Percentiles rank a stretch among this genome's conserved stretches.
phyloP scores from a whole-genome alignment of 129 eudicot genomes.

The Daucus carota region DH1_v3.0 NC_030382.2:25665001-25665500 shows the following conservation, averaged over 20 bases:
- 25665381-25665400: conserved; percentile 35
- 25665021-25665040: conserved; percentile 65
- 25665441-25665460: conserved; percentile 22
- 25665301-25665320: conserved; percentile 33
- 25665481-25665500: conserved; percentile 4
- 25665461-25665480: conserved; percentile 25
- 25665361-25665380: conserved; percentile 52
- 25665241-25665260: conserved; percentile 70
- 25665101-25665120: conserved; percentile 57
- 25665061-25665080: conserved; percentile 28
- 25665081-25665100: conserved; percentile 8
- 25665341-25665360: conserved; percentile 58
- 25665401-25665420: conserved; percentile 33
- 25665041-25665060: conserved; percentile 48
- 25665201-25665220: conserved; percentile 72
- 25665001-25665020: conserved; percentile 37
- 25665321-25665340: conserved; percentile 42
- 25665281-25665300: conserved; percentile 36
- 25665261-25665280: conserved; percentile 57
- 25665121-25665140: conserved; percentile 61
- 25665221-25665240: conserved; percentile 42
- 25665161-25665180: conserved; percentile 50
- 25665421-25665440: conserved; percentile 24
- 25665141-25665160: conserved; percentile 34
- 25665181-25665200: conserved; percentile 62